Evolutionary conservation across 208 protist species (phyloP).

Genomic region (Trichomonas gallinae): DNA sequence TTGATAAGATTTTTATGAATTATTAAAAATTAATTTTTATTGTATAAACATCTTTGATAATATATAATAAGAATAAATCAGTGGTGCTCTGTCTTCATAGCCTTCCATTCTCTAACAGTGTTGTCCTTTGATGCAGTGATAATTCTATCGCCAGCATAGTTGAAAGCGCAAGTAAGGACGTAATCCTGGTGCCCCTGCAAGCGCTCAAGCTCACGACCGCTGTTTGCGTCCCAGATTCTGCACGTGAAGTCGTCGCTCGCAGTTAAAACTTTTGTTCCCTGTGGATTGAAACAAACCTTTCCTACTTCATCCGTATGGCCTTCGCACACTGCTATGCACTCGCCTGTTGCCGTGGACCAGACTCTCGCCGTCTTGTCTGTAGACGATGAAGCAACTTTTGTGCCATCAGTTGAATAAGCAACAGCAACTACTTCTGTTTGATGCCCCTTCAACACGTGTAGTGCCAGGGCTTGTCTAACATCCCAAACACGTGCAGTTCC

Average conservation of each 20-base stretch:
- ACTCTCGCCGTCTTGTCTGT: constrained; percentile 72
- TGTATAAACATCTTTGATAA: not conserved
- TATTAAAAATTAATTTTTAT: not conserved
- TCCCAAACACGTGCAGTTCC: constrained; percentile 74
- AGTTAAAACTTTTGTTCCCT: constrained; percentile 73
- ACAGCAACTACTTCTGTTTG: constrained; percentile 74
- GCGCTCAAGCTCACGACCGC: constrained; percentile 46
- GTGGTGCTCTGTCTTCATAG: not conserved
- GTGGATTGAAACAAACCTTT: constrained; percentile 74
- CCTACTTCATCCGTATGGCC: constrained; percentile 76
- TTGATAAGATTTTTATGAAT: not conserved
- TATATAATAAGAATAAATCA: not conserved
- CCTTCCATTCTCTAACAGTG: constrained; percentile 75
- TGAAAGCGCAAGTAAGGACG: constrained; percentile 80
- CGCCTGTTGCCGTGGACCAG: constrained; percentile 64
- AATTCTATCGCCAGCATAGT: constrained; percentile 73
- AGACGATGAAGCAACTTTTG: constrained; percentile 67
- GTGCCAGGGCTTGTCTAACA: constrained; percentile 61
- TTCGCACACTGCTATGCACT: constrained; percentile 49
- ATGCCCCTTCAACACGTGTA: constrained; percentile 67
- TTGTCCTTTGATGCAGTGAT: constrained; percentile 85
- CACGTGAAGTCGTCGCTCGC: constrained; percentile 73
- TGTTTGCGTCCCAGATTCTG: constrained; percentile 68
- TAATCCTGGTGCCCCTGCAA: constrained; percentile 77
- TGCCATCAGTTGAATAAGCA: constrained; percentile 63